Evolutionary conservation across 2,329 filamentous ascomycete genomes (phyloP), one percentile per base, ranked within the genome.

Genomic region (Penicillium sp.): DNA sequence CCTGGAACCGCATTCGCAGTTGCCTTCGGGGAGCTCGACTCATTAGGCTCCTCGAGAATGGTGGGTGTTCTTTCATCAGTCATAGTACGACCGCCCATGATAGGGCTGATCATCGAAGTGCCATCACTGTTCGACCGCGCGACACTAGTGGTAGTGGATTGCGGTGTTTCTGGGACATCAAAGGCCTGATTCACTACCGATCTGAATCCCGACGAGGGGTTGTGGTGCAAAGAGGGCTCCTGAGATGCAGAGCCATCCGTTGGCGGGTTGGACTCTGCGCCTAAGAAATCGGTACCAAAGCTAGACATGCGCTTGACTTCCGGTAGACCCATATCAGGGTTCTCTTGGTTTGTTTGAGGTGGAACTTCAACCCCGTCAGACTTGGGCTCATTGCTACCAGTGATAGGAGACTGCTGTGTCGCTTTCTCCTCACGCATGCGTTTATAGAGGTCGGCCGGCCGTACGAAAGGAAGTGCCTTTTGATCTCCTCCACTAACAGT

Each of bases 391-490:
- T 31, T 37, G n/a, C 18, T 34, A 39, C 49, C 43, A 40, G 22
- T 20, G n/a, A 16, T 22, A 18, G 47, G 34, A 31, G 44, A 22
- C 42, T 49, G 50, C 44, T 49, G 47, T 11, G 57, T 24, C 14
- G 45, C 61, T 76, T 79, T 81, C 61, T 89, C 88, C 62, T 90
- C 87, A 50, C 84, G 84, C 70, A 88, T 80, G 6, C 88, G 84
- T 66, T 83, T 87, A 70, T 93, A 92, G 40, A 92, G 87, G 62
- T 95, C 90, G 13, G 88, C 83, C 2, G 90, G 89, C 37, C 89
- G 81, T 54, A 91, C 80, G 62, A 93, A 86, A 0, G 86, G 82
- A 20, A 84, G 73, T 1, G 83, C 70, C 63, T 86, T 86, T 48
- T 76, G 59, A 18, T 60, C 59, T 24, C 57, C 46, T 35, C 38